Base-by-base conservation (phyloP, 257 asterid genomes). In the Leptodermis oblonga region DNA sequence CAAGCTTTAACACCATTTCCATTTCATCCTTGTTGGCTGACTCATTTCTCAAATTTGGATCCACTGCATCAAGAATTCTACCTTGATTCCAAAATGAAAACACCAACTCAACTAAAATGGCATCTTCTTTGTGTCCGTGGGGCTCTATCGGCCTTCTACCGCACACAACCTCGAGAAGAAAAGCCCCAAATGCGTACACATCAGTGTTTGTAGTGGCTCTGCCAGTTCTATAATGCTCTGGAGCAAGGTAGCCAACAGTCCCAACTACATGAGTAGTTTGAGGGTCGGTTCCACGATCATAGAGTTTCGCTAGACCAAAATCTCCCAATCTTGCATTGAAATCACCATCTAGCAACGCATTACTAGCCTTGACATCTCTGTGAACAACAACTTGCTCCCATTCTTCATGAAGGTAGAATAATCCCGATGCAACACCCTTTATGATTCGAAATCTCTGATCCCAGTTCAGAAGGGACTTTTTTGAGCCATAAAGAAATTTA, bases 301-400 rank as follows among this genome's bases (percentile, higher is more conserved):
- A 83, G 62, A 88, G 42, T 52, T 85, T 79, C 3, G 93, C 93
- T 0, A 86, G 80, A 7, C 93, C 93, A 43, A 89, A 89, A 73
- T 89, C 96, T 1, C 95, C 92, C 41, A 89, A 63, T 25, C 87
- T 71, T 0, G 83, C 90, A 18, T 79, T 79, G 10, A 87, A 48
- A 7, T 89, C 90, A 0, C 82, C 77, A 18, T 89, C 96, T 25
- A 89, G 58, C 65, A 89, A 51, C 1, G 86, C 74, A 51, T 88
- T 88, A 46, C 96, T 86, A 0, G 90, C 92, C 72, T 88, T 88
- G 1, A 89, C 76, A 60, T 89, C 96, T 51, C 96, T 75, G 63
- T 89, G 96, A 25, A 89, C 48, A 39, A 89, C 92, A 0, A 82
- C 82, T 73, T 87, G 88, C 42, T 86, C 96, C 87, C 94, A 89